Evolutionary conservation across 1,139 yeast species (phyloP), one percentile per base, ranked within the genome.

Genomic region (Pneumocystis canis): DNA sequence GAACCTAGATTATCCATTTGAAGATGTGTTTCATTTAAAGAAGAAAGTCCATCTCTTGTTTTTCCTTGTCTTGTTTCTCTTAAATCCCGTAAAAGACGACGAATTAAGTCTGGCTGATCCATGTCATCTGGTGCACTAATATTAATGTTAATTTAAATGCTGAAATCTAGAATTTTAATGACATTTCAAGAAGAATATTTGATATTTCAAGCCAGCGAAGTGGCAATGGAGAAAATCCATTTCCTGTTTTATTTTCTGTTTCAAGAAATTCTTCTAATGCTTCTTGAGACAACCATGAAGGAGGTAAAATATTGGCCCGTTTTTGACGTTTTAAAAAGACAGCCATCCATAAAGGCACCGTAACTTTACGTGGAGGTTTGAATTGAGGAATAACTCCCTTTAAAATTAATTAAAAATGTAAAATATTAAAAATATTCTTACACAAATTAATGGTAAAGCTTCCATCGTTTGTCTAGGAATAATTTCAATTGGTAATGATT

Each of bases 321-420:
- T 84, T 85, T 72, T 92, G 97, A 59, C 85, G 83, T 70, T 89
- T 89, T 63, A 92, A 76, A 20, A 90, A 77, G 16, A 89, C 73
- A 0, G 97, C 97, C 31, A 88, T 77, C 98, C 98, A 92, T 3
- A 92, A 69, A 0, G 97, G 96, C 0, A 92, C 84, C 60, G 80
- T 77, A 39, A 80, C 82, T 64, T 92, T 78, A 67, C 86, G 80
- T 80, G 87, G 80, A 1, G 95, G 89, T 63, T 82, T 73, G 66
- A 85, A 74, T 63, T 77, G 77, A 1, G 84, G 88, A 61, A 79
- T 72, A 63, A 71, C 77, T 64, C 77, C 75, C 80, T 73, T 71
- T 66, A n/a, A 70, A 40, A 69, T 65, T 53, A 72, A 68, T 20
- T 65, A 67, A 72, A 71, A 68, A 11, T 65, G 62, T 5, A 61